Conservation (phyloP, 805 yeast species). For the Sporopachydermia lactativora region DNA sequence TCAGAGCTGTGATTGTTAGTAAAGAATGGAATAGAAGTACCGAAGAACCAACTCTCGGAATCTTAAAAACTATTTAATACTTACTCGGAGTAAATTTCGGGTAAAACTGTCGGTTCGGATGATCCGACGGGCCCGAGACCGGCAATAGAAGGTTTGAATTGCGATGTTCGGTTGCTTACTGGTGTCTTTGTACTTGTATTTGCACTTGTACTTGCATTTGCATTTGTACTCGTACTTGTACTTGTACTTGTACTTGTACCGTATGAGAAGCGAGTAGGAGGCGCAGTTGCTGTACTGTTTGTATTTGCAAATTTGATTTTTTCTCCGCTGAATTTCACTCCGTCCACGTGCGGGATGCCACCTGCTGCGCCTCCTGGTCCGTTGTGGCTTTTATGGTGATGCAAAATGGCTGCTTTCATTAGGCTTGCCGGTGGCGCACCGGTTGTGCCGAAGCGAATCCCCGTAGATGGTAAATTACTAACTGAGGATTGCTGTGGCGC, state of each 20-base stretch:
- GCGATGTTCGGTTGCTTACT: conserved; percentile 4
- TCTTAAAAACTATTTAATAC: background rate
- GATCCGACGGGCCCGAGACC: background rate
- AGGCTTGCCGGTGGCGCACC: conserved; percentile 13
- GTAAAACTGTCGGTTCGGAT: conserved; percentile 18
- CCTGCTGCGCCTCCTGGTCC: background rate
- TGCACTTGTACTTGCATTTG: too few relatives aligned
- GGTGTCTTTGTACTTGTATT: too few relatives aligned
- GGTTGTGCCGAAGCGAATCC: conserved; percentile 4
- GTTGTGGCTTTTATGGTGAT: conserved; percentile 17
- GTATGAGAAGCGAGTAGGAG: too few relatives aligned
- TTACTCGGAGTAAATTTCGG: conserved; percentile 31
- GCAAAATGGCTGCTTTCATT: conserved; percentile 21
- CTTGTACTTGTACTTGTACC: too few relatives aligned
- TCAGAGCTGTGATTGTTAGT: conserved; percentile 23
- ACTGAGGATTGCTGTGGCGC: conserved; percentile 3
- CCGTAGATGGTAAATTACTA: conserved; percentile 3
- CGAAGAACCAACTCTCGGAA: background rate
- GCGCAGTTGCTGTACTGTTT: too few relatives aligned
- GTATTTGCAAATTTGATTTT: conserved; percentile 17
- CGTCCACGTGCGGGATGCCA: conserved; percentile 16
- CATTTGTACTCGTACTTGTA: too few relatives aligned
- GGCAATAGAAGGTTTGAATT: conserved; percentile 9
- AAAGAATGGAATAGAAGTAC: background rate
- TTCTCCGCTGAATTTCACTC: conserved; percentile 21